A percentile compares a stretch with the other conserved stretches of the same genome.
These are phyloP conservation scores for Melaleuca quinquenervia DNA, from an alignment of 345 rosid genomes.

Conservation along the genomic window DNA sequence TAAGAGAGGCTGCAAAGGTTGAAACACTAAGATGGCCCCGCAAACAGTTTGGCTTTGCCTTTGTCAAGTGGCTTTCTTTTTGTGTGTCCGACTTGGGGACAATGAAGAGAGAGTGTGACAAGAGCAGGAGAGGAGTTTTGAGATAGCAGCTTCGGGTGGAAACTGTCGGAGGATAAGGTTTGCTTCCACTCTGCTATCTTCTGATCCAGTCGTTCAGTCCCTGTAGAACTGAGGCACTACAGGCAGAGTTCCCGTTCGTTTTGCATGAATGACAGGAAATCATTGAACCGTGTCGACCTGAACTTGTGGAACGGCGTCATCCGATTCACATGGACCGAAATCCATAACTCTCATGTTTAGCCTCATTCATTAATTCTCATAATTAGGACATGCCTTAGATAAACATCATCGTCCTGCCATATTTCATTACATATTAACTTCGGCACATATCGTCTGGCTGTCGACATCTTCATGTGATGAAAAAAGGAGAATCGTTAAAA, in stretches of 20 bases:
- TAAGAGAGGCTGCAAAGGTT: neutral
- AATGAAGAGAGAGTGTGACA: neutral
- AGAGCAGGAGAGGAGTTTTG: constrained; percentile 9
- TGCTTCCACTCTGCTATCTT: constrained; percentile 11
- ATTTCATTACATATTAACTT: neutral
- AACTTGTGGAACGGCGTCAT: neutral
- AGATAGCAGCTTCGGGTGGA: constrained; percentile 13
- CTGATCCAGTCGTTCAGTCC: constrained; percentile 22
- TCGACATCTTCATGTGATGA: too few species aligned
- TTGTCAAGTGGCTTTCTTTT: neutral
- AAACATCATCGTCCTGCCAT: neutral
- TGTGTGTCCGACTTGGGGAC: constrained; percentile 7
- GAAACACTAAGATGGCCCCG: constrained; percentile 21
- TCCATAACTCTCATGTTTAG: neutral
- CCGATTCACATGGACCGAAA: neutral
- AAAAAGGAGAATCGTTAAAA: accelerated
- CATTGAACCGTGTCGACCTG: neutral
- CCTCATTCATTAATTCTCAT: too few species aligned
- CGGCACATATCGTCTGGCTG: accelerated
- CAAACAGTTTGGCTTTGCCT: constrained; percentile 15
- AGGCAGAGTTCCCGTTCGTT: neutral
- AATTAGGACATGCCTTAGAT: too few species aligned
- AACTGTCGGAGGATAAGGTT: constrained; percentile 31
- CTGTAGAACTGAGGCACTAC: neutral
- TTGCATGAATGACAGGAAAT: neutral